Percentiles rank a stretch among this genome's conserved stretches.
These are phyloP conservation scores for Prunus davidiana DNA, from an alignment of 306 rosid species.

Conservation along the genomic window DNA sequence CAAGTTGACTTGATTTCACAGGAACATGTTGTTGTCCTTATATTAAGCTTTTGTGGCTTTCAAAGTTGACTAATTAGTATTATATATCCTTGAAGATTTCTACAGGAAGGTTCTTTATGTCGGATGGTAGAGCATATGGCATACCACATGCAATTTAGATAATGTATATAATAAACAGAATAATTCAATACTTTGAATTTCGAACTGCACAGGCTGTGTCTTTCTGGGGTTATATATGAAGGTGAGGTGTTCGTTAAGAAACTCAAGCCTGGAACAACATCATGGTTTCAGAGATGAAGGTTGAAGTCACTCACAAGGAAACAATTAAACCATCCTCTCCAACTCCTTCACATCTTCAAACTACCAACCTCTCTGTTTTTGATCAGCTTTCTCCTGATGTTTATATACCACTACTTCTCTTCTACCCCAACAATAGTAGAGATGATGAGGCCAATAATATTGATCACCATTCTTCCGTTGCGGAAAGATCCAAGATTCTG, in stretches of 20 bases:
- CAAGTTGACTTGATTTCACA: no score
- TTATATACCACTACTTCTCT: slow-evolving; percentile 15
- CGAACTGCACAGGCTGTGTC: no score
- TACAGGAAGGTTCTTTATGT: not conserved
- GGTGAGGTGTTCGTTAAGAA: not conserved
- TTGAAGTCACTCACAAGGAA: no score
- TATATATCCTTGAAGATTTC: no score
- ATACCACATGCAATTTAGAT: not conserved
- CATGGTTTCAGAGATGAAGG: no score
- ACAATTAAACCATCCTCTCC: no score
- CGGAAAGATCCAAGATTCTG: slow-evolving; percentile 18
- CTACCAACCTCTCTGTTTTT: no score
- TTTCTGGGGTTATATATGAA: no score
- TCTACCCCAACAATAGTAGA: not conserved
- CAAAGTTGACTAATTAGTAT: not conserved
- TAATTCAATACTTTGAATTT: no score
- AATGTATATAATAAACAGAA: no score
- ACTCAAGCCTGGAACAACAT: not conserved
- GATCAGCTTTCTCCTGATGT: not conserved
- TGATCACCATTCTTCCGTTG: not conserved
- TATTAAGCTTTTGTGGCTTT: not conserved
- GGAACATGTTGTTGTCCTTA: not conserved
- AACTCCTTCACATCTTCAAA: no score
- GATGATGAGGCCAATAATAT: not conserved
- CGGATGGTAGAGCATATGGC: not conserved